Evolutionary conservation across 306 rosid species (phyloP).

Genomic region (Abrus pulchellus): DNA sequence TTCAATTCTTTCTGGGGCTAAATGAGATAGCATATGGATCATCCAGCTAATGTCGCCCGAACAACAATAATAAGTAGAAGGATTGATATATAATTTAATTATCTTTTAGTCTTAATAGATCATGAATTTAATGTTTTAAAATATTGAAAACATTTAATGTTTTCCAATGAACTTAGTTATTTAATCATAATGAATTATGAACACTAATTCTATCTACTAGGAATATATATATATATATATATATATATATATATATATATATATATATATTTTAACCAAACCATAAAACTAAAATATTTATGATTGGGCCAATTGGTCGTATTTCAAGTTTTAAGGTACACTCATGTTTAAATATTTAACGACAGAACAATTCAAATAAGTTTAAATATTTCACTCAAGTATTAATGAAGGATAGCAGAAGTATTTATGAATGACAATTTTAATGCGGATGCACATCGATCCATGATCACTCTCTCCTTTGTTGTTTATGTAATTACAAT

Average conservation of each 20-base stretch:
- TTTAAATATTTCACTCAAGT: neutral
- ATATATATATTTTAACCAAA: too few species aligned
- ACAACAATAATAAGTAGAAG: too few species aligned
- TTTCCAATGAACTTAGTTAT: neutral
- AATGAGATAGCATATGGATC: neutral
- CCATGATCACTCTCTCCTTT: neutral
- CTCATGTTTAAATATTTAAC: slow-evolving; percentile 12
- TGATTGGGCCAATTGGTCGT: neutral
- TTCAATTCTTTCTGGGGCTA: too few species aligned
- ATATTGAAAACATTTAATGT: too few species aligned
- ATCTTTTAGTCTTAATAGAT: too few species aligned
- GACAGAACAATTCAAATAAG: neutral
- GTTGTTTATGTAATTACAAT: neutral
- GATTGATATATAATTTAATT: too few species aligned
- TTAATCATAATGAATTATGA: too few species aligned
- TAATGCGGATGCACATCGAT: slow-evolving; percentile 24
- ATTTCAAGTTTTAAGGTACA: neutral
- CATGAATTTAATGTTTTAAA: neutral
- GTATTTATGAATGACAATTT: slow-evolving; percentile 47
- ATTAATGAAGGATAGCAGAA: slow-evolving; percentile 42
- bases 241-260: too few species aligned
- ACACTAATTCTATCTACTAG: too few species aligned
- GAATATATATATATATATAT: too few species aligned
- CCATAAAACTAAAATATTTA: neutral
- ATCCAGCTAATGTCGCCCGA: neutral